phyloP scores from a whole-genome alignment of 208 protist genomes.

The Trichomonas gallinae region DNA sequence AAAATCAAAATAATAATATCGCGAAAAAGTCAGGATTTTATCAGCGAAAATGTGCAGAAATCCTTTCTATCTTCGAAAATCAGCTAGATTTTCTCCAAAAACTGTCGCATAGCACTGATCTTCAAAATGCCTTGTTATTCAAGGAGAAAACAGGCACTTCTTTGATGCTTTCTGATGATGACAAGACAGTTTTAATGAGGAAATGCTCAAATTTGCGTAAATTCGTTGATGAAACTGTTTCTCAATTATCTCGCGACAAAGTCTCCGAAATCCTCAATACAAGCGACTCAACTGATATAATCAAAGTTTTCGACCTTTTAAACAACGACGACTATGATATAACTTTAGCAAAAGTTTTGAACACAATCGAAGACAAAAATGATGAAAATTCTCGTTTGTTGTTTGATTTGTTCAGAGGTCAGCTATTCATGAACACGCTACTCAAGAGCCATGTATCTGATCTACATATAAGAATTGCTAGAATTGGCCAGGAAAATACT shows the following conservation, averaged over 20 bases:
- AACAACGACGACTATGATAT: background rate
- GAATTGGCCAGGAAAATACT: background rate
- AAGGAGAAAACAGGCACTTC: background rate
- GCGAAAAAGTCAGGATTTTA: background rate
- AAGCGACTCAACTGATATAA: background rate
- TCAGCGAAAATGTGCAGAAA: background rate
- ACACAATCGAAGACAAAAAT: background rate
- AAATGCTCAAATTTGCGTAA: background rate
- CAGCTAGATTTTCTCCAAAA: background rate
- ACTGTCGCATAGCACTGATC: background rate
- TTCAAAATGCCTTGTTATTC: background rate
- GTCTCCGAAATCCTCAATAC: background rate
- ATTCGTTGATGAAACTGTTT: background rate
- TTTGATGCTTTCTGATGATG: background rate
- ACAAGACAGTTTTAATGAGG: background rate
- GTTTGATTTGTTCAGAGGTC: background rate
- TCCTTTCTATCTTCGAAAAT: background rate
- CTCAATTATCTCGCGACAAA: background rate
- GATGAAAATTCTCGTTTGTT: background rate
- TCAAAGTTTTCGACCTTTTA: background rate
- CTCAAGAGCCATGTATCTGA: background rate
- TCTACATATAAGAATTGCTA: background rate
- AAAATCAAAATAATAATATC: background rate
- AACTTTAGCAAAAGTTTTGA: background rate
- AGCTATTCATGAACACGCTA: background rate